A percentile compares a stretch with the other conserved stretches of the same genome.
Evolutionary conservation across 2,329 filamentous ascomycete genomes (phyloP).

Genomic region (Ceratocystis cubensis): DNA sequence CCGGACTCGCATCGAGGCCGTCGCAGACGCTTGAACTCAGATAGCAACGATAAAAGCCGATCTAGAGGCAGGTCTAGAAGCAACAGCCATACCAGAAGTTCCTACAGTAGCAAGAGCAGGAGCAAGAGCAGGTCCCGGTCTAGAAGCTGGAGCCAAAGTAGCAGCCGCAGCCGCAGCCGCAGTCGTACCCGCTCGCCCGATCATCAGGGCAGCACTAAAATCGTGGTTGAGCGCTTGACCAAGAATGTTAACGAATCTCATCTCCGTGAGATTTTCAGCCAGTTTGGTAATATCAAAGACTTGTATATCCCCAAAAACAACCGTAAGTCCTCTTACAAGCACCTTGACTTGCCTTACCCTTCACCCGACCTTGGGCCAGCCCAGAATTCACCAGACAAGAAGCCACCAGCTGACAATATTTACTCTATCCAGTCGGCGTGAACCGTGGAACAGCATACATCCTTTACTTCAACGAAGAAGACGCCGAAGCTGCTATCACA

Average conservation of each 20-base stretch:
- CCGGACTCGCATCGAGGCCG: neutral
- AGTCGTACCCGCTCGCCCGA: constrained; percentile 27
- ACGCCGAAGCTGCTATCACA: constrained; percentile 78
- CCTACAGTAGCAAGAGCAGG: constrained; percentile 11
- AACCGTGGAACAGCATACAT: constrained; percentile 94
- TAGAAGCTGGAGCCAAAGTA: constrained; percentile 25
- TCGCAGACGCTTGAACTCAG: neutral
- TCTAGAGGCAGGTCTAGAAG: constrained; percentile 23
- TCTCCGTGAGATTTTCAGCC: constrained; percentile 80
- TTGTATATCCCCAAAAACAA: constrained; percentile 83
- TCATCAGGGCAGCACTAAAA: constrained; percentile 37
- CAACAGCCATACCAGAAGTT: constrained; percentile 22
- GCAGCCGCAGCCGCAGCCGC: constrained; percentile 27
- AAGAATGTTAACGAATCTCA: constrained; percentile 89
- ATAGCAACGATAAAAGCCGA: constrained; percentile 25
- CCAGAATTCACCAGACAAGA: neutral
- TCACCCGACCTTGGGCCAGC: neutral
- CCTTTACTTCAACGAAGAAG: constrained; percentile 60
- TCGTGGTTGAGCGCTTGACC: constrained; percentile 89
- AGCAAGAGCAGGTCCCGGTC: constrained; percentile 18
- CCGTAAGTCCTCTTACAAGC: constrained; percentile 42
- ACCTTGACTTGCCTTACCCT: no score
- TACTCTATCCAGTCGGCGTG: constrained; percentile 50
- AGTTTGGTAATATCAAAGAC: constrained; percentile 74
- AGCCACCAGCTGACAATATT: no score